These are phyloP conservation scores for Coleophoma cylindrospora DNA, from an alignment of 2,329 filamentous ascomycete species.

Conservation along the genomic window DNA sequence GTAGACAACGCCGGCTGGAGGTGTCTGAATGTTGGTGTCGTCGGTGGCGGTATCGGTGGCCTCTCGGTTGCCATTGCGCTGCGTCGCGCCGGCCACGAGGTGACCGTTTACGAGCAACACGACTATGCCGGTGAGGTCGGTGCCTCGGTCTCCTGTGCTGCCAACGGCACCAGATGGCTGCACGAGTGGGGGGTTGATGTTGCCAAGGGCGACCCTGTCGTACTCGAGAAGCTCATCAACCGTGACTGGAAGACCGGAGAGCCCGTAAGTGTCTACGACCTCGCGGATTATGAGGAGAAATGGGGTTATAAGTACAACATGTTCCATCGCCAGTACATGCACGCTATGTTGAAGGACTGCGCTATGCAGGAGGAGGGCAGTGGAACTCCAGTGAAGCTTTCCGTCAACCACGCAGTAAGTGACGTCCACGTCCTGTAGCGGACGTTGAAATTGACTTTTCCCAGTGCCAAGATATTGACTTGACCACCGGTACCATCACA, in stretches of 20 bases:
- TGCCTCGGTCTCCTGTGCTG: conserved; percentile 59
- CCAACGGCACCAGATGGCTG: conserved; percentile 63
- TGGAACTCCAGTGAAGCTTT: conserved; percentile 45
- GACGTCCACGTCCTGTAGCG: too few relatives aligned
- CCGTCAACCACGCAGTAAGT: conserved; percentile 48
- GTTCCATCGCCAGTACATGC: conserved; percentile 65
- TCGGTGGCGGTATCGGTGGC: conserved; percentile 44
- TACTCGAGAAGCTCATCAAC: conserved; percentile 61
- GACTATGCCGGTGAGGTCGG: conserved; percentile 64
- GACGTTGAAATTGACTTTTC: not conserved
- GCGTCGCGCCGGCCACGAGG: conserved; percentile 43
- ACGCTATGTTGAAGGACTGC: conserved; percentile 56
- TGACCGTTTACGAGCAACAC: conserved; percentile 58
- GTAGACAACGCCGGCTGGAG: conserved; percentile 25
- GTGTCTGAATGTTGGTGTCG: conserved; percentile 37
- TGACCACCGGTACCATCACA: conserved; percentile 37
- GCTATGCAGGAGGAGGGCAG: conserved; percentile 49
- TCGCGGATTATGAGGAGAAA: conserved; percentile 58
- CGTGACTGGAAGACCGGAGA: conserved; percentile 65
- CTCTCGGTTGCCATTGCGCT: conserved; percentile 42
- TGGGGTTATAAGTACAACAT: conserved; percentile 50
- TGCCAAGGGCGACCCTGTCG: conserved; percentile 55
- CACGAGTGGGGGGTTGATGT: conserved; percentile 63
- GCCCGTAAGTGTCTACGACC: conserved; percentile 54
- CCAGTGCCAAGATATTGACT: conserved; percentile 33